Base-by-base conservation (phyloP, 2,329 filamentous ascomycete genomes). In the Fusarium continuum region DNA sequence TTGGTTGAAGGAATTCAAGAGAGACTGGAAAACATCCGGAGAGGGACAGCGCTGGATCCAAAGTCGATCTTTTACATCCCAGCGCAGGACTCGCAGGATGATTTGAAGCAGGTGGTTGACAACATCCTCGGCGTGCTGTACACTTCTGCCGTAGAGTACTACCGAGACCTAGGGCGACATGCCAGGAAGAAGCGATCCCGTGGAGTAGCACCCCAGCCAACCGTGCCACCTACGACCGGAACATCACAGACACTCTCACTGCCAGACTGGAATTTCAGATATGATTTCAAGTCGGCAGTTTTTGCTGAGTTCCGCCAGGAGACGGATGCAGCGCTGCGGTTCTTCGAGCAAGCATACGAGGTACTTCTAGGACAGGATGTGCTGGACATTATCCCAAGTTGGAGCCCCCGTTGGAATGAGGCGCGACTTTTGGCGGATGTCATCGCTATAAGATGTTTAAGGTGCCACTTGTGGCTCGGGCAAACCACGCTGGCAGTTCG, bases 241-340 rank as follows among this genome's bases (percentile, higher is more conserved):
- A 96, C 92, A 2, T 96, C 93, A 2, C 91, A 95, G 70, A 92
- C 91, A 0, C 78, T 97, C n/a, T 91, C 93, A 2, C 81, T 89
- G 9, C 88, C 92, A 35, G 93, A 92, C 4, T 99, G 94, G 95
- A 93, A 92, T 71, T 89, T 96, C 48, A 89, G 94, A 14, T 97
- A 97, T 76, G 94, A 99, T 72, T 93, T 96, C 79, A 99, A 99
- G 74, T 84, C 93, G 16, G 94, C 90, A 7, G 82, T 97, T 0
- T 91, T 98, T 72, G 92, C 93, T 23, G 94, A 98, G 72, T 97
- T 96, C 67, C 87, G 95, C 8, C 91, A 96, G 72, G 95, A 98
- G 74, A 91, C 94, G 83, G 94, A 97, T 72, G 88, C 87, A 19
- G 93, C 95, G 1, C 83, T 92, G 70, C 87, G 93, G 36, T 93